These are phyloP conservation scores for Rosa multiflora DNA, from an alignment of 306 rosid genomes.

Conservation along the genomic window DNA sequence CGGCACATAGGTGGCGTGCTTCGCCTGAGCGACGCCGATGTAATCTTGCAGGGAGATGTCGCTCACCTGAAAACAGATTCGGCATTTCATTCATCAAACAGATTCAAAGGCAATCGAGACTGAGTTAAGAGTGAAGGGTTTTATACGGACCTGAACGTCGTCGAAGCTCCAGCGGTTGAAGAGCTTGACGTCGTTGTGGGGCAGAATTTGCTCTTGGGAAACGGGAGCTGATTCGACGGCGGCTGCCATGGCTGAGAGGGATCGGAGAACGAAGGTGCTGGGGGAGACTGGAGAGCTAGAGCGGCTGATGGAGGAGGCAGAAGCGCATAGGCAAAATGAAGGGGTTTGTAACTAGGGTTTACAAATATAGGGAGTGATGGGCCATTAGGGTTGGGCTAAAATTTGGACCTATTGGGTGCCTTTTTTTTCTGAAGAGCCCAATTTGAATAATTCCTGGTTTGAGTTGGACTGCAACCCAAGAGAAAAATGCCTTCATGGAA, in stretches of 20 bases:
- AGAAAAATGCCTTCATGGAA: too few species aligned
- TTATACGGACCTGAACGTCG: constrained; percentile 1
- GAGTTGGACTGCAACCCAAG: not conserved
- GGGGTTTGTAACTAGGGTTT: not conserved
- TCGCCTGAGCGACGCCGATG: not conserved
- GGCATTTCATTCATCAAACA: not conserved
- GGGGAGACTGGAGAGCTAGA: not conserved
- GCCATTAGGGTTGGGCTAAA: not conserved
- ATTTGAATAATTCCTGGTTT: not conserved
- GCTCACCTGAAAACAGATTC: not conserved
- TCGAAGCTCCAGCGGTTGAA: constrained; percentile 23
- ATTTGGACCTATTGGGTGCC: not conserved
- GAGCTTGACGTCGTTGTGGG: constrained; percentile 17
- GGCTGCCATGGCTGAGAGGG: not conserved
- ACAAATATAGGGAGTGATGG: not conserved
- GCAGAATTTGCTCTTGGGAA: not conserved
- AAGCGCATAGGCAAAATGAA: not conserved
- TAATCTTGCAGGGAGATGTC: constrained; percentile 14
- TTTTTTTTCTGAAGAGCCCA: not conserved
- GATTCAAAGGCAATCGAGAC: not conserved
- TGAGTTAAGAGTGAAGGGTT: not conserved
- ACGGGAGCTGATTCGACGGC: not conserved
- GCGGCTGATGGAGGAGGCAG: not conserved
- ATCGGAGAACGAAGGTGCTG: not conserved
- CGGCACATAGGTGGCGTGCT: constrained; percentile 21